Percentiles rank a stretch among this genome's conserved stretches.
These are phyloP conservation scores for Triticum dicoccoides DNA, from an alignment of 176 grass and related monocot species.

Conservation along the genomic window DNA sequence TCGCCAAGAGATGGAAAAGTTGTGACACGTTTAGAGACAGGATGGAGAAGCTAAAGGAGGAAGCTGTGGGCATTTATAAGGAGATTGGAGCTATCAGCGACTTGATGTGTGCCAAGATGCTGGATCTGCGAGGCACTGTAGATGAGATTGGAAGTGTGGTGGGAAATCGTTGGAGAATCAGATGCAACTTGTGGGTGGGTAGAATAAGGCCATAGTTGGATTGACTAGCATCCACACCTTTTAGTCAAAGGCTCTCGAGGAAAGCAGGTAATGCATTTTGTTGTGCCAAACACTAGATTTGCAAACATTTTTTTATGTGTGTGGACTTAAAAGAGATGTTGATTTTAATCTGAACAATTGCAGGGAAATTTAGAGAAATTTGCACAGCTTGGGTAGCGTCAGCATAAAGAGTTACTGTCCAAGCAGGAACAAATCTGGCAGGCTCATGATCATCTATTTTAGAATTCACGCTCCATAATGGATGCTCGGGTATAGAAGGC, in stretches of 20 bases:
- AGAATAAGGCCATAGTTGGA: constrained; percentile 51
- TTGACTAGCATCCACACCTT: constrained; percentile 45
- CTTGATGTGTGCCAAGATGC: constrained; percentile 63
- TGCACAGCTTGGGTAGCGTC: no score
- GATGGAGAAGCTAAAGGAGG: constrained; percentile 60
- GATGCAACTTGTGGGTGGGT: constrained; percentile 52
- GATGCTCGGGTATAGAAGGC: no score
- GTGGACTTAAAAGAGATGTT: no score
- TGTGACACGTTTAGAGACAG: constrained; percentile 34
- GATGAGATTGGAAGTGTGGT: background rate
- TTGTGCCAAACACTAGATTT: background rate
- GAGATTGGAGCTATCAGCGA: constrained; percentile 50
- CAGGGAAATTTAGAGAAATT: background rate
- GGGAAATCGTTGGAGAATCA: constrained; percentile 74
- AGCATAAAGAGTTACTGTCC: no score
- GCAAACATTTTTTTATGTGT: background rate
- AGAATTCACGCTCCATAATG: no score
- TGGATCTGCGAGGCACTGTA: constrained; percentile 41
- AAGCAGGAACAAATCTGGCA: no score
- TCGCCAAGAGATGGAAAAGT: no score
- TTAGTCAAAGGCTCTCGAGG: constrained; percentile 19
- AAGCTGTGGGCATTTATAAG: constrained; percentile 45
- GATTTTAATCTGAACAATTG: no score
- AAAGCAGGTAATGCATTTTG: constrained; percentile 45
- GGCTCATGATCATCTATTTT: no score